A percentile compares a stretch with the other conserved stretches of the same genome.
These are phyloP conservation scores for Drechslerella coelobrocha DNA, from an alignment of 2,329 filamentous ascomycete genomes.

Conservation along the genomic window DNA sequence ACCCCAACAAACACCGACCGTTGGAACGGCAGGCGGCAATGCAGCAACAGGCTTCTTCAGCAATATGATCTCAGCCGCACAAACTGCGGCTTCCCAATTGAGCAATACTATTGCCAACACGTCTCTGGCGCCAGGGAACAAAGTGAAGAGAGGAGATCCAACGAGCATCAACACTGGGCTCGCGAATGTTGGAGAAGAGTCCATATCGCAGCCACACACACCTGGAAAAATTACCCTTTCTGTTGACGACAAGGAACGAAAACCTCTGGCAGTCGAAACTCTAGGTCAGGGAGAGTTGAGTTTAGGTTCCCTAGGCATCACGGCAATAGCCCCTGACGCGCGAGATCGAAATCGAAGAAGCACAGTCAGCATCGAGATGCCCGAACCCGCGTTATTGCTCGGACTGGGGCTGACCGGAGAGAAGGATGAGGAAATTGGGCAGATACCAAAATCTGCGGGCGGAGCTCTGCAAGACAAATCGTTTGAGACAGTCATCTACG, in stretches of 20 bases:
- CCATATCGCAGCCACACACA: conserved; percentile 60
- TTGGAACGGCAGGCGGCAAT: conserved; percentile 62
- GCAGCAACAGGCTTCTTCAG: conserved; percentile 79
- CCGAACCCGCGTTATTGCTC: conserved; percentile 30
- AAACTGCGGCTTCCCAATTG: conserved; percentile 84
- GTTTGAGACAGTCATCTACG: conserved; percentile 45
- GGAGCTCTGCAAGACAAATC: conserved; percentile 32
- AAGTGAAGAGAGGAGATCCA: conserved; percentile 57
- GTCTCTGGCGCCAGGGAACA: conserved; percentile 58
- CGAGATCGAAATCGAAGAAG: conserved; percentile 26
- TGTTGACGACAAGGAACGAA: conserved; percentile 62
- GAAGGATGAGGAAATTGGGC: conserved; percentile 44
- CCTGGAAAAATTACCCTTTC: conserved; percentile 52
- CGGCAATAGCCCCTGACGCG: conserved; percentile 11
- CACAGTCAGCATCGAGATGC: conserved; percentile 30
- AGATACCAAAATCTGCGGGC: conserved; percentile 42
- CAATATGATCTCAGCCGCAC: conserved; percentile 87
- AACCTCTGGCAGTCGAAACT: conserved; percentile 82
- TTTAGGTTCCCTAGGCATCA: conserved; percentile 83
- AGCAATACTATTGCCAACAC: conserved; percentile 66
- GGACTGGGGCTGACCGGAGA: conserved; percentile 39
- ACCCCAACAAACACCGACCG: conserved; percentile 62
- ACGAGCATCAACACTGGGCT: conserved; percentile 55
- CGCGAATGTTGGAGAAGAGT: conserved; percentile 55
- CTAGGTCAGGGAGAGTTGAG: conserved; percentile 87